Evolutionary conservation across 805 yeast genomes (phyloP).

Genomic region (Maudiozyma turicensis): DNA sequence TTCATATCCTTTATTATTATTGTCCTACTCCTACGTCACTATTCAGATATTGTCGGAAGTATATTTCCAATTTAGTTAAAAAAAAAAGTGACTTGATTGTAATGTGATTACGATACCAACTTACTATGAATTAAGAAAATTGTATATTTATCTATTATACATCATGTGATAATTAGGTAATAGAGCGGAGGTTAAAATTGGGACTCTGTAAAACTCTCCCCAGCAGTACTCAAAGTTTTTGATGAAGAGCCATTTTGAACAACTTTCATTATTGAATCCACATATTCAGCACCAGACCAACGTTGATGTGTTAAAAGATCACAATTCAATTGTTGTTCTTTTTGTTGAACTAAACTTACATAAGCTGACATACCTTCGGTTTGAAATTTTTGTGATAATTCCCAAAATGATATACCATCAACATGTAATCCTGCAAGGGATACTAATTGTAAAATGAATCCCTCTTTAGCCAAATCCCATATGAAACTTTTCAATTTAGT

Average conservation of each 20-base stretch:
- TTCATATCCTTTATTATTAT: no score
- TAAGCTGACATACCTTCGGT: constrained; percentile 51
- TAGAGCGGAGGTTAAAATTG: constrained; percentile 11
- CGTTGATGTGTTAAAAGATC: constrained; percentile 51
- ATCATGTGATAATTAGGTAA: no score
- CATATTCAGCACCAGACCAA: constrained; percentile 54
- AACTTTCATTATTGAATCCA: constrained; percentile 35
- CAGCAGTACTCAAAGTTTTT: constrained; percentile 33
- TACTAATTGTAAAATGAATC: constrained; percentile 50
- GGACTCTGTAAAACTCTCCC: constrained; percentile 36
- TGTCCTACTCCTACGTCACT: no score
- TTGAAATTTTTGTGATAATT: constrained; percentile 39
- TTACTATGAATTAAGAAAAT: no score
- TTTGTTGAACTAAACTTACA: constrained; percentile 41
- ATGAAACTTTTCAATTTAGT: constrained; percentile 39
- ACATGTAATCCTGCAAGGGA: constrained; percentile 53
- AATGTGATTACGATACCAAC: no score
- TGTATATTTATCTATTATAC: no score
- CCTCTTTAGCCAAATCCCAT: constrained; percentile 44
- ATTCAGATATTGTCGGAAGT: no score
- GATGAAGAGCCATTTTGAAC: constrained; percentile 37
- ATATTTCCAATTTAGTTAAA: no score
- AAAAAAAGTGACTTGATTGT: no score
- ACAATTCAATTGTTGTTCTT: constrained; percentile 37
- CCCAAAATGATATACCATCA: constrained; percentile 43